Percentiles rank a stretch among this genome's conserved stretches.
These are phyloP conservation scores for Vanderwaltozyma verrucispora DNA, from an alignment of 805 yeast genomes.

Conservation along the genomic window DNA sequence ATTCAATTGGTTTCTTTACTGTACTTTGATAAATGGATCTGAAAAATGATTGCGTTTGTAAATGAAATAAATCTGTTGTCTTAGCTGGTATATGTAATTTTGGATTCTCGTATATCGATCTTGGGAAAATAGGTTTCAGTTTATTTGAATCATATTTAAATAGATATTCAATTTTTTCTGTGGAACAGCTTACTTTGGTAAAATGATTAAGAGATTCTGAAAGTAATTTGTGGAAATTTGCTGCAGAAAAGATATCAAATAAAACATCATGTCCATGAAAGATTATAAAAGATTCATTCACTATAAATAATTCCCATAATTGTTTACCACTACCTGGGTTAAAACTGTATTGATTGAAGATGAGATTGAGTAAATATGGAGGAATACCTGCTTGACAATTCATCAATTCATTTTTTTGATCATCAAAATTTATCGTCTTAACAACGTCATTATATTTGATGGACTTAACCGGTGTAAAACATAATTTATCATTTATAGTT, in stretches of 20 bases:
- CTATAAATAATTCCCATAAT: conserved; percentile 20
- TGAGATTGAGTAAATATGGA: conserved; percentile 20
- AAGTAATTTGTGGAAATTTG: conserved; percentile 20
- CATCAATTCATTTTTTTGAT: conserved; percentile 17
- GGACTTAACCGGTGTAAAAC: conserved; percentile 13
- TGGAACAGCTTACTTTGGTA: neutral
- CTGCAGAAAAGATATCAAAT: conserved; percentile 25
- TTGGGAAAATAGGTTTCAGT: conserved; percentile 7
- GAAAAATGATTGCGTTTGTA: conserved; percentile 22
- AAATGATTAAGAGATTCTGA: conserved; percentile 10
- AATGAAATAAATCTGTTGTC: conserved; percentile 15
- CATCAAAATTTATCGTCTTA: conserved; percentile 16
- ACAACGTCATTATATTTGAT: conserved; percentile 17
- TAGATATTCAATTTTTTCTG: neutral
- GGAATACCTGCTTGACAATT: conserved; percentile 23
- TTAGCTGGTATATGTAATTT: conserved; percentile 18
- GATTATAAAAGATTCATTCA: conserved; percentile 19
- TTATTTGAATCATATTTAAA: neutral
- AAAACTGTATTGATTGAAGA: conserved; percentile 18
- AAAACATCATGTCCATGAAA: conserved; percentile 26
- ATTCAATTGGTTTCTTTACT: conserved; percentile 19
- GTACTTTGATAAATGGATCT: conserved; percentile 16
- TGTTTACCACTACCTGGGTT: conserved; percentile 14
- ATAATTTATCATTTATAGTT: conserved; percentile 16
- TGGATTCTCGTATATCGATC: conserved; percentile 21